Evolutionary conservation across 2,329 filamentous ascomycete genomes (phyloP), one percentile per base, ranked within the genome.

Genomic region (Thelonectria blattea): DNA sequence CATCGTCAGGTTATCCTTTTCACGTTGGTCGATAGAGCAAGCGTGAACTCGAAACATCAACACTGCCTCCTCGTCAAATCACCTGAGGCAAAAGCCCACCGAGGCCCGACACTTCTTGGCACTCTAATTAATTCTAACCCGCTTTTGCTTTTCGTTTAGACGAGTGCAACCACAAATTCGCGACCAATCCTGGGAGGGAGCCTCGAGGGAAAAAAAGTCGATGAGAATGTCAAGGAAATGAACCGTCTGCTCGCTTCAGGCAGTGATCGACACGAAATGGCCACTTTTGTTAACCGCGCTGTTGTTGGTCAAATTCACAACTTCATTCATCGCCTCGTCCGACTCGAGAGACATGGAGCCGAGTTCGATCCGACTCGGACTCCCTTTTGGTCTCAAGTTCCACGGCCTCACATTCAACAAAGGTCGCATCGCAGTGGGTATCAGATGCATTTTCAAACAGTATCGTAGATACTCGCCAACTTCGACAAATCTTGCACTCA

Each of bases 221-320:
- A 15, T 4, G 22, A 24, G 6, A 24, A 24, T 24, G 22, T 24
- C 34, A 37, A n/a, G 22, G 42, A 43, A 43, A 43, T 41, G 41
- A 46, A 11, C 15, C 30, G 22, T 24, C 2, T 27, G 15, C 30
- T 39, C 1, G 15, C 42, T 69, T 65, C 11, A 11, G 55, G 67
- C 20, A 58, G 56, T 42, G 67, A 60, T 66, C 61, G 52, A 48
- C 54, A 34, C 15, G 12, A 22, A 43, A 11, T 12, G 10, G 11
- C 20, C 42, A 24, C 15, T 10, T 24, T 18, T 37, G 6, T 24
- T 49, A 53, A 39, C 27, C 56, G 37, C 27, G 39, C 7, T 37
- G 48, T 37, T 18, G 30, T 52, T 43, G 37, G 42, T n/a, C 17
- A 22, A 9, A 18, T 20, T 37, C 52, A n/a, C n/a, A n/a, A n/a